Conservation (phyloP, 2,329 filamentous ascomycete genomes). For the Dactylellina drechsleri region DNA sequence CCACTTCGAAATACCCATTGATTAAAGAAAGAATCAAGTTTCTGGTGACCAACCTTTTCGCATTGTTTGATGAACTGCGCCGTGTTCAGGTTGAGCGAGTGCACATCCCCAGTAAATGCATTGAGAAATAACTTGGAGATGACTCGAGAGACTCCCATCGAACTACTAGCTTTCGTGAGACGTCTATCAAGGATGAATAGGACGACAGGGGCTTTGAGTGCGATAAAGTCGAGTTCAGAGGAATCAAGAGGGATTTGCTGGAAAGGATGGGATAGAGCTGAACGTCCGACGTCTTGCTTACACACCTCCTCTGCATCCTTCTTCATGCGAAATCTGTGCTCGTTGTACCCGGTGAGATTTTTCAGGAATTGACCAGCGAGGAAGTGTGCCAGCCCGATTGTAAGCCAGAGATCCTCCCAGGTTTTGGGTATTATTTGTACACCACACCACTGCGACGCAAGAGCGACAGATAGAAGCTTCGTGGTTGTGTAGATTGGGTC, state of each 20-base stretch:
- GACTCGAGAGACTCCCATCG: conserved; percentile 83
- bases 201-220: conserved; percentile 87
- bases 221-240: conserved; percentile 89
- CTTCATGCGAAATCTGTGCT: conserved; percentile 91
- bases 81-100: conserved; percentile 75
- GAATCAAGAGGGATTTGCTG: conserved; percentile 75
- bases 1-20: conserved; percentile 92
- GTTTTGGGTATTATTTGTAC: conserved; percentile 89
- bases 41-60: conserved; percentile 87
- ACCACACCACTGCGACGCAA: conserved; percentile 93
- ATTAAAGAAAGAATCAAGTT: conserved; percentile 88
- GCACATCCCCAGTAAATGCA: conserved; percentile 81
- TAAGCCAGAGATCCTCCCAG: conserved; percentile 84
- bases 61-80: conserved; percentile 83
- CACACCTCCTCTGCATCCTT: conserved; percentile 82
- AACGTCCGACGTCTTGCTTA: conserved; percentile 77
- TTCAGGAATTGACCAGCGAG: conserved; percentile 95
- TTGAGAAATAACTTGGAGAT: conserved; percentile 86
- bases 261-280: conserved; percentile 64
- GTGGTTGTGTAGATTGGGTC: conserved; percentile 86
- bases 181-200: conserved; percentile 93
- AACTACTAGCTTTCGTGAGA: conserved; percentile 85
- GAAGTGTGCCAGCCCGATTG: conserved; percentile 89
- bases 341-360: conserved; percentile 90
- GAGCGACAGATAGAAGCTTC: conserved; percentile 79